Conservation (phyloP, 164 flowering plant genomes). For the Tetracentron sinense region DNA sequence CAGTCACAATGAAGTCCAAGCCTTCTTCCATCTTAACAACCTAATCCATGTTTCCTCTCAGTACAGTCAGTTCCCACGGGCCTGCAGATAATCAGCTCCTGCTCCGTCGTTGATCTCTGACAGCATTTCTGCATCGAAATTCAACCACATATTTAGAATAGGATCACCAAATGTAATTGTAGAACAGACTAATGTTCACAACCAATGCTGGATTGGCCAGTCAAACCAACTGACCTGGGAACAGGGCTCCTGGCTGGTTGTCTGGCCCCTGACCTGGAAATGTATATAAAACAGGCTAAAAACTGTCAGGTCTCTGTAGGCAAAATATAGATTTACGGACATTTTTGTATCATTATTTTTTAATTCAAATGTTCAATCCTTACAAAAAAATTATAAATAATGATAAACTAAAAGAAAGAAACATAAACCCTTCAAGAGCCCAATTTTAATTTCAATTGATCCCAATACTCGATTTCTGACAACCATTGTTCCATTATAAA, state of each 20-base stretch:
- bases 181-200: background rate
- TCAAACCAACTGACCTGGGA: too few relatives aligned
- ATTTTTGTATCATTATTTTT: too few relatives aligned
- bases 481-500: too few relatives aligned
- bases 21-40: slow-evolving; percentile 24
- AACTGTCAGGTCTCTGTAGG: too few relatives aligned
- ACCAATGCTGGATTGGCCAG: background rate
- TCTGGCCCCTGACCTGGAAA: too few relatives aligned
- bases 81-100: slow-evolving; percentile 44
- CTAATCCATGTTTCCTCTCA: slow-evolving; percentile 19
- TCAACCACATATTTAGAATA: background rate
- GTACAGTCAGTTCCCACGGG: slow-evolving; percentile 7
- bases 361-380: too few relatives aligned
- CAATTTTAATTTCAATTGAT: too few relatives aligned
- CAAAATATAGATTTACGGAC: too few relatives aligned
- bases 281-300: background rate
- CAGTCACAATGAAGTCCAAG: slow-evolving; percentile 38
- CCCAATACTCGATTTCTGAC: too few relatives aligned
- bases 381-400: too few relatives aligned
- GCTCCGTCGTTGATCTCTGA: slow-evolving; percentile 66
- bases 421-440: too few relatives aligned
- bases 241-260: background rate
- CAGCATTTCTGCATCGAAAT: slow-evolving; percentile 46
- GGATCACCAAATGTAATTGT: background rate
- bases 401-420: too few relatives aligned